Percentiles rank a stretch among this genome's conserved stretches.
Evolutionary conservation across 2,329 filamentous ascomycete species (phyloP).

Genomic region (Aspergillus pseudonomiae): DNA sequence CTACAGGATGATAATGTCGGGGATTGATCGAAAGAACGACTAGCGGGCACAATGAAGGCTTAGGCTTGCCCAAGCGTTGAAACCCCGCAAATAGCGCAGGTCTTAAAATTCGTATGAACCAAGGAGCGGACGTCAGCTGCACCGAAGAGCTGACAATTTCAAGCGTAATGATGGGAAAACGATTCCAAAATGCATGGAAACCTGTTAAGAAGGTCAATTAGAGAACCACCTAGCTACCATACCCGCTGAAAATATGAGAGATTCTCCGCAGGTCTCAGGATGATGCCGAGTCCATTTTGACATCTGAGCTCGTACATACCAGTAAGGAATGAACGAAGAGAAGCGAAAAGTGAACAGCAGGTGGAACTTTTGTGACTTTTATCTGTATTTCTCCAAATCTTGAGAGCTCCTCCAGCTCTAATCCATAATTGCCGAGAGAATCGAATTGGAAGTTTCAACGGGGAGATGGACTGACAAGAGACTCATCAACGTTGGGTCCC

Average conservation of each 20-base stretch:
- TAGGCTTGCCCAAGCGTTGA: slow-evolving; percentile 1
- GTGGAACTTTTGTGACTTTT: background rate
- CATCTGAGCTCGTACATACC: slow-evolving; percentile 7
- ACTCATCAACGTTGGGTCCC: background rate
- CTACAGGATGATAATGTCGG: background rate
- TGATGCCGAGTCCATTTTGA: background rate
- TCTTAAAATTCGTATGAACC: slow-evolving; percentile 8
- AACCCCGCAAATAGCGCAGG: background rate
- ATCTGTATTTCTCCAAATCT: background rate
- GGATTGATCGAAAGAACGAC: slow-evolving; percentile 14
- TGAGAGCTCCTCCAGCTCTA: slow-evolving; percentile 2
- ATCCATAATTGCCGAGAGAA: slow-evolving; percentile 14
- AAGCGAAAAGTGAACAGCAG: slow-evolving; percentile 6
- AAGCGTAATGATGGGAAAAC: slow-evolving; percentile 12
- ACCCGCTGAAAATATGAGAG: background rate
- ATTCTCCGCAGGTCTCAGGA: background rate
- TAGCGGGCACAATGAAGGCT: background rate
- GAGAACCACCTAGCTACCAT: background rate
- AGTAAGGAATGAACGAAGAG: slow-evolving; percentile 7
- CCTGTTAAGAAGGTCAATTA: background rate
- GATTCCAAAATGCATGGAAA: slow-evolving; percentile 15
- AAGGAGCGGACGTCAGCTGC: slow-evolving; percentile 30
- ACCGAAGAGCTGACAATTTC: slow-evolving; percentile 19
- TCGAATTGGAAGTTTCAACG: slow-evolving; percentile 2
- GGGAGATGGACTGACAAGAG: slow-evolving; percentile 4